Evolutionary conservation across 371 early-diverging fungal genomes (phyloP), one percentile per base, ranked within the genome.

Genomic region (Mucor piriformis): DNA sequence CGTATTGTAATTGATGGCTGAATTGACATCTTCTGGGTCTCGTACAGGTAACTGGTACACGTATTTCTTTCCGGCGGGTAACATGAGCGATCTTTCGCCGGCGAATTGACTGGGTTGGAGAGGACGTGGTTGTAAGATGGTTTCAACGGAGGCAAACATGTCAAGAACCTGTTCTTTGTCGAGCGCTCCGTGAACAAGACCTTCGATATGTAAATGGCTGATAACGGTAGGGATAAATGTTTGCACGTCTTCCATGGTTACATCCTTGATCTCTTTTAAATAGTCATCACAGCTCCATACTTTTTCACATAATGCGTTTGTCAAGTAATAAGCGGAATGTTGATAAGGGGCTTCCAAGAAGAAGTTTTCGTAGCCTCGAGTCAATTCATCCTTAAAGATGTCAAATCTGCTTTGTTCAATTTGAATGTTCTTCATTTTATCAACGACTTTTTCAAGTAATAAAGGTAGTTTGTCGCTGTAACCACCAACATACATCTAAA

Each of bases 101-200:
- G 81, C 60, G 48, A 88, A 64, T 57, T 89, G 85, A 16, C 83
- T 78, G 0, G 81, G 81, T 10, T 84, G 82, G 64, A 93, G 60
- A 0, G 89, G 60, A 54, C 81, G 83, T 20, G 88, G 81, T 15
- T 67, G 27, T 42, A 92, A 59, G 0, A 73, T 67, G 4, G 67
- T 60, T 47, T 84, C 76, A 18, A 91, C 72, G 12, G 73, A 79
- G 0, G 74, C 61, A 4, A 82, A 79, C 40, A 91, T 77, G 8
- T 64, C 69, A 18, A 88, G 64, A 0, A 92, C 92, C 13, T 88
- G 68, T 0, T 70, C 73, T 40, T 82, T 79, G 7, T 73, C 58
- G 62, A 92, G 67, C 65, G 93, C 92, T n/a, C 97, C 96, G 63
- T 89, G 87, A 10, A 89, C 88, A 5, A 96, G 80, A 3, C 88